phyloP scores from a whole-genome alignment of 2,329 filamentous ascomycete genomes.

The Aspergillus glaucus region DNA sequence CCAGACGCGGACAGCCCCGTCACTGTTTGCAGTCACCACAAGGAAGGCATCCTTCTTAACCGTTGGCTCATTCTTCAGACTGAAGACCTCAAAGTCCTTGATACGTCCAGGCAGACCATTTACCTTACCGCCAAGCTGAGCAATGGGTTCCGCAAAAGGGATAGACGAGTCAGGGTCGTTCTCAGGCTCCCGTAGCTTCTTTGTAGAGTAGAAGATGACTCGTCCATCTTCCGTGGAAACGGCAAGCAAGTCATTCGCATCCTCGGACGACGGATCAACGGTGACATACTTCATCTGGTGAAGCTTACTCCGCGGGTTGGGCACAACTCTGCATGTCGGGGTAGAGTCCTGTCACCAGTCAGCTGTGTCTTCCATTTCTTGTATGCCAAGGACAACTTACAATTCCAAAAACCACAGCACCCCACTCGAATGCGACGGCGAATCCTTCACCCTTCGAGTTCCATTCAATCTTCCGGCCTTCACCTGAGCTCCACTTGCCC shows the following conservation, averaged over 20 bases:
- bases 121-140: constrained; percentile 70
- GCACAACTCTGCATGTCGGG: constrained; percentile 67
- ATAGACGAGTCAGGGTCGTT: constrained; percentile 48
- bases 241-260: constrained; percentile 56
- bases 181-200: constrained; percentile 31
- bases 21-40: constrained; percentile 72
- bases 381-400: constrained; percentile 29
- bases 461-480: constrained; percentile 79
- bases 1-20: constrained; percentile 80
- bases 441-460: constrained; percentile 72
- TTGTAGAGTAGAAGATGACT: constrained; percentile 74
- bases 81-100: constrained; percentile 77
- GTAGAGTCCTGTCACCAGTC: constrained; percentile 56
- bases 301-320: constrained; percentile 66
- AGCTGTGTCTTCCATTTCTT: not conserved
- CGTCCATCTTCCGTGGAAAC: constrained; percentile 87
- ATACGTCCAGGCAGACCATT: constrained; percentile 64
- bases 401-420: constrained; percentile 78
- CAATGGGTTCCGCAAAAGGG: constrained; percentile 57
- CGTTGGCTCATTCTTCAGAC: constrained; percentile 32
- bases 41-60: constrained; percentile 41
- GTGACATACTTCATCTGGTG: constrained; percentile 72
- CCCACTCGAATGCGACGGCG: constrained; percentile 80
- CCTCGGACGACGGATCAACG: constrained; percentile 37
- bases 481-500: constrained; percentile 68